phyloP scores from a whole-genome alignment of 208 protist species.

The Crithidia fasciculata region DNA sequence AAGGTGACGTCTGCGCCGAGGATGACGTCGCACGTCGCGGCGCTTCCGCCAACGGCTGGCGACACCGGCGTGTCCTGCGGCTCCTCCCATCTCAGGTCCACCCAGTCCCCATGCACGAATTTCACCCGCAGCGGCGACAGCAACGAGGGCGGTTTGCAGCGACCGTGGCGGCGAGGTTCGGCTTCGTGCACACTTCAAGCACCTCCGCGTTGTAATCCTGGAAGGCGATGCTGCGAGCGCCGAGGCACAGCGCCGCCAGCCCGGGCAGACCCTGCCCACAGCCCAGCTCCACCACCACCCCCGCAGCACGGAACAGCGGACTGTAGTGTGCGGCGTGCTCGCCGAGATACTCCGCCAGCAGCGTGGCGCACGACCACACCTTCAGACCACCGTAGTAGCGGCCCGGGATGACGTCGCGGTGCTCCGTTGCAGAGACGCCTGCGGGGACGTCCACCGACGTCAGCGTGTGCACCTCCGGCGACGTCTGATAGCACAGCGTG shows the following conservation, averaged over 20 bases:
- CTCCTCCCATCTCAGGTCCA: slow-evolving; percentile 43
- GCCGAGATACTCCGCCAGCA: slow-evolving; percentile 63
- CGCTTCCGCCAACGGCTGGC: background rate
- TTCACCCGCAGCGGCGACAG: slow-evolving; percentile 35
- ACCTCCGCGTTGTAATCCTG: slow-evolving; percentile 92
- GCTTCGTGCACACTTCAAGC: slow-evolving; percentile 66
- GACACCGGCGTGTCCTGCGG: background rate
- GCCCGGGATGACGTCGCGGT: slow-evolving; percentile 84
- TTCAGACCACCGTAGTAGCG: slow-evolving; percentile 90
- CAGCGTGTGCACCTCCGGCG: slow-evolving; percentile 44
- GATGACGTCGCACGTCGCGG: slow-evolving; percentile 46
- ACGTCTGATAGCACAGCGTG: slow-evolving; percentile 53
- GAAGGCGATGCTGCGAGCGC: slow-evolving; percentile 61
- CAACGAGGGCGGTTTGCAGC: slow-evolving; percentile 16
- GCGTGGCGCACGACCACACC: slow-evolving; percentile 87
- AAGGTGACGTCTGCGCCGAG: slow-evolving; percentile 90
- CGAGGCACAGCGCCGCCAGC: slow-evolving; percentile 65
- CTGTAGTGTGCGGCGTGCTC: slow-evolving; percentile 40
- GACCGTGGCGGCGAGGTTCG: slow-evolving; percentile 77
- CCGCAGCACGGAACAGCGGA: slow-evolving; percentile 5
- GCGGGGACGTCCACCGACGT: slow-evolving; percentile 24
- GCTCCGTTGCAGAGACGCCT: slow-evolving; percentile 16
- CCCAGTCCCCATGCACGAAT: slow-evolving; percentile 85
- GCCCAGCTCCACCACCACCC: slow-evolving; percentile 74
- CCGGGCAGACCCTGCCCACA: slow-evolving; percentile 82